Conservation (phyloP, 2,329 filamentous ascomycete genomes). For the Cercospora citrullina region DNA sequence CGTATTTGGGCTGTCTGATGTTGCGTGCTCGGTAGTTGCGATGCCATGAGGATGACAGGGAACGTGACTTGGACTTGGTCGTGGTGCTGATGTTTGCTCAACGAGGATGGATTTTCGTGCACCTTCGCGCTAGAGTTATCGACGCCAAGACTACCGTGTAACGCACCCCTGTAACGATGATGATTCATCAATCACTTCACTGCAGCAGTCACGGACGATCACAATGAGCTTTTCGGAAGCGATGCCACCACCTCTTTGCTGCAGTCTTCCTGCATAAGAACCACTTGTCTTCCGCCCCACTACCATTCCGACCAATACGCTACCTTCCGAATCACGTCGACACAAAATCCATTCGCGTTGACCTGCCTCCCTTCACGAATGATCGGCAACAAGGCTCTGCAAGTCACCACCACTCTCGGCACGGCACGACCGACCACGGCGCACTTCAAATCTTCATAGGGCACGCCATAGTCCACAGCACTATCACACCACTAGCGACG, state of each 20-base stretch:
- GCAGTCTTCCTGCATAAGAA: background rate
- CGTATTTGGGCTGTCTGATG: background rate
- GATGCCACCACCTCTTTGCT: background rate
- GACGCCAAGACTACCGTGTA: background rate
- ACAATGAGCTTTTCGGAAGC: background rate
- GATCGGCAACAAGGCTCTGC: background rate
- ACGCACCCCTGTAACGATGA: background rate
- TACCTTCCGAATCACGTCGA: background rate
- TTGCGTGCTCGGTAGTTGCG: background rate
- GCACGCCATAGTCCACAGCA: background rate
- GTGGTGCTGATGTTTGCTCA: background rate
- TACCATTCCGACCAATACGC: background rate
- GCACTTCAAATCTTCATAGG: background rate
- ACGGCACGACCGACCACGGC: constrained; percentile 1
- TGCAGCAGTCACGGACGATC: background rate
- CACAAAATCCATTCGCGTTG: background rate
- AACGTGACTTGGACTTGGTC: background rate
- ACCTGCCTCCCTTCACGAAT: background rate
- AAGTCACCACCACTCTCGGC: background rate
- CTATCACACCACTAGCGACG: background rate
- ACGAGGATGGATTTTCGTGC: background rate
- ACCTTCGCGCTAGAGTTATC: background rate
- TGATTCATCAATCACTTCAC: background rate
- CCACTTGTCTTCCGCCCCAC: background rate
- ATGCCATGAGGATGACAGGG: background rate